Conservation (phyloP, 2,329 filamentous ascomycete genomes). For the Ophioceras dolichostomum region DNA sequence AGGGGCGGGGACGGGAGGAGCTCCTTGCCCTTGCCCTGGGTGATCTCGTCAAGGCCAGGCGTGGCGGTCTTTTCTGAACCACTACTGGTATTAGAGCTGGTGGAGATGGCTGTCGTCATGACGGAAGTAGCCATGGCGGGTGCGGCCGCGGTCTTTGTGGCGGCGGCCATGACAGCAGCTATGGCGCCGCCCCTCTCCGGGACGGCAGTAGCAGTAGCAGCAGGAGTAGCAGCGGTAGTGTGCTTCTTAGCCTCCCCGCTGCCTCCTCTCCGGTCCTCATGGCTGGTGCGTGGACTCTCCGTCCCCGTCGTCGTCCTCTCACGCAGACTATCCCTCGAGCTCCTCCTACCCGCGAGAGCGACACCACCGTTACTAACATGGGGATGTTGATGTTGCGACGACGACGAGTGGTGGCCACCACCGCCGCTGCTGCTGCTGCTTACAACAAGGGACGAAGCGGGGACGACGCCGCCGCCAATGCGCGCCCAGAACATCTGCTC, state of each 20-base stretch:
- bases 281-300: constrained; percentile 1
- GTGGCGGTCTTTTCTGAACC: not conserved
- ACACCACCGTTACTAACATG: not conserved
- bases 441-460: constrained; percentile 23
- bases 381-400: not conserved
- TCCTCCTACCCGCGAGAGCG: no score
- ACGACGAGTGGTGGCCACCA: not conserved
- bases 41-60: not conserved
- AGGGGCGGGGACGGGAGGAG: no score
- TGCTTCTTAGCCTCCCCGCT: not conserved
- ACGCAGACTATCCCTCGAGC: no score
- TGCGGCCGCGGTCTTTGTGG: not conserved
- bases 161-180: no score
- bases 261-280: not conserved
- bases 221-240: no score
- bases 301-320: no score
- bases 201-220: no score
- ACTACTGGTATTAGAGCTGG: no score
- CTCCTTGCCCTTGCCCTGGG: no score
- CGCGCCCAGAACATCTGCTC: constrained; percentile 98
- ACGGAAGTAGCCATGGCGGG: no score
- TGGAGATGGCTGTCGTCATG: no score
- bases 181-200: no score
- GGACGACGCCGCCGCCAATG: constrained; percentile 82
- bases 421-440: constrained; percentile 9